phyloP scores from a whole-genome alignment of 306 rosid species.

The Citrullus amarus region DNA sequence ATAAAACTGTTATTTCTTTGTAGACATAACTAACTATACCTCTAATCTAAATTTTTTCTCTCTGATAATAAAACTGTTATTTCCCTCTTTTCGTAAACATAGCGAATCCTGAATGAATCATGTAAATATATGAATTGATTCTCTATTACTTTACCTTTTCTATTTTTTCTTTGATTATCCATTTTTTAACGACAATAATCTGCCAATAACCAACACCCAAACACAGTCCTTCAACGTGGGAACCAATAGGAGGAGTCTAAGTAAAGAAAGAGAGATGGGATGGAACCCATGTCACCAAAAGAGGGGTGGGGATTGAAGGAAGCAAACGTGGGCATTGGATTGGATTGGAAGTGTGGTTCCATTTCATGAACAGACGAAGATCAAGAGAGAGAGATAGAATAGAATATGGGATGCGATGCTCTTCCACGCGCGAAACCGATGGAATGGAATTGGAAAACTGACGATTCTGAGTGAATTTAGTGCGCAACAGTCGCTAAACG shows the following conservation, averaged over 20 bases:
- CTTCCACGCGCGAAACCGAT: neutral
- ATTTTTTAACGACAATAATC: too few species aligned
- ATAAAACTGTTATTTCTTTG: too few species aligned
- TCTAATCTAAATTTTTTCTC: too few species aligned
- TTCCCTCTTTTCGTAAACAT: too few species aligned
- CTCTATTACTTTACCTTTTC: too few species aligned
- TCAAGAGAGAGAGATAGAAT: neutral
- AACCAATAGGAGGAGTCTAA: neutral
- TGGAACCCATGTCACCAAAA: neutral
- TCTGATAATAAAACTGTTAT: too few species aligned
- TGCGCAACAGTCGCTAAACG: slow-evolving; percentile 2
- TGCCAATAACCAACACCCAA: neutral
- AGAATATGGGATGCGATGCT: neutral
- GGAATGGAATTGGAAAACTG: slow-evolving; percentile 1
- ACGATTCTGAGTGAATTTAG: neutral
- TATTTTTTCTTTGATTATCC: too few species aligned
- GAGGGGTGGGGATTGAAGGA: neutral
- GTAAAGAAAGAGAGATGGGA: neutral
- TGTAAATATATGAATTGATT: too few species aligned
- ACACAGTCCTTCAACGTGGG: neutral
- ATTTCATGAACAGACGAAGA: neutral
- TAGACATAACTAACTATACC: too few species aligned
- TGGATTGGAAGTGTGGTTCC: neutral
- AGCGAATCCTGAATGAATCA: too few species aligned
- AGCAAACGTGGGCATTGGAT: neutral